Conservation (phyloP, 225 moss, liverwort and hornwort genomes). For the Thuidium tamariscinum region DNA sequence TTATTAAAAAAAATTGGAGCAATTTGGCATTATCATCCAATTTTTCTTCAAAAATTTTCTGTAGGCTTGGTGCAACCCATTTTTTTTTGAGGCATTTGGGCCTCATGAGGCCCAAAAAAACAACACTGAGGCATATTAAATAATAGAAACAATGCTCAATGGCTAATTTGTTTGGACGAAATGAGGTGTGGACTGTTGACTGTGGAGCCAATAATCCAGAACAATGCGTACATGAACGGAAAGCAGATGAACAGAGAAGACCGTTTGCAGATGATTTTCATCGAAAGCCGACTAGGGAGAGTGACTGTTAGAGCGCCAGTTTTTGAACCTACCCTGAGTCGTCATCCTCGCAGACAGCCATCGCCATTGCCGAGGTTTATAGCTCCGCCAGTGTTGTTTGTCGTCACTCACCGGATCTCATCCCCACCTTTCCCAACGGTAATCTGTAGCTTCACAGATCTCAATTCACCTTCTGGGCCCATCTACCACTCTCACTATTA, state of each 20-base stretch:
- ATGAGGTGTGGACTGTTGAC: not conserved
- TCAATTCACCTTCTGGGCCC: not conserved
- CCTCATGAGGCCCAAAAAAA: no score
- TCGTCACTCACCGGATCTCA: not conserved
- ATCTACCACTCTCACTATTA: no score
- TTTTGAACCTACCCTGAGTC: not conserved
- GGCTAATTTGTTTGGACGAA: no score
- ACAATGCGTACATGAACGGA: not conserved
- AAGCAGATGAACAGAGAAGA: not conserved
- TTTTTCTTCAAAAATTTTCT: no score
- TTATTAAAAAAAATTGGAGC: no score
- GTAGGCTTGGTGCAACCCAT: no score
- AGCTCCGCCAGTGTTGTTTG: not conserved
- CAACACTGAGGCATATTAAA: not conserved
- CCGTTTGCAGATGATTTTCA: not conserved
- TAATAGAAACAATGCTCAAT: no score
- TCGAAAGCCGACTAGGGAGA: not conserved
- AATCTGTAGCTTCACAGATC: not conserved
- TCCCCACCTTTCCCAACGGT: not conserved
- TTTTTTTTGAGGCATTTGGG: no score
- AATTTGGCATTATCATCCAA: no score
- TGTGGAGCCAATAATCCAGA: no score
- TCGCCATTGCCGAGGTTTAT: not conserved
- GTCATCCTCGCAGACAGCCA: not conserved
- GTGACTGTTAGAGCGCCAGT: slow-evolving; percentile 2